phyloP scores from a whole-genome alignment of 1,284 basidiomycete species.

The Agroathelia rolfsii region DNA sequence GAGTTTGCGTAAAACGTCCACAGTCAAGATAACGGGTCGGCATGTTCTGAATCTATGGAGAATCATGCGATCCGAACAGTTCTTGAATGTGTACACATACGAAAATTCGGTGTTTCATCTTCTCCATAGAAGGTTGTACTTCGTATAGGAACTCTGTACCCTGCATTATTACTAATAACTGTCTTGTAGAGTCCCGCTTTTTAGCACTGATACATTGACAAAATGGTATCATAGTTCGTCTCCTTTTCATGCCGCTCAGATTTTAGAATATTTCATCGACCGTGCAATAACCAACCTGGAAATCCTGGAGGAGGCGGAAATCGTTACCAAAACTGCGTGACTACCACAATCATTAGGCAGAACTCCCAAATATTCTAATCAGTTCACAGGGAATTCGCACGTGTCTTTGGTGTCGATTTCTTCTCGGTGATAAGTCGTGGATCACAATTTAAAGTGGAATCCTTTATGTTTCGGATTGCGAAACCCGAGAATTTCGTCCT shows the following conservation, averaged over 20 bases:
- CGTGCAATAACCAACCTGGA: constrained; percentile 63
- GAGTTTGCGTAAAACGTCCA: constrained; percentile 69
- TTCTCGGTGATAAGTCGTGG: constrained; percentile 91
- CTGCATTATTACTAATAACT: no score
- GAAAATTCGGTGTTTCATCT: constrained; percentile 86
- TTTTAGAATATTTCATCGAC: constrained; percentile 56
- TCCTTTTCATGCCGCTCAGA: constrained; percentile 42
- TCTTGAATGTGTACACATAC: constrained; percentile 75
- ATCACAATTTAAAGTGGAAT: constrained; percentile 97
- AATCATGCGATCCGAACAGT: constrained; percentile 81
- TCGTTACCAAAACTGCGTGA: constrained; percentile 83
- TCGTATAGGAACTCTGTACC: no score
- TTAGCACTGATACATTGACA: constrained; percentile 58
- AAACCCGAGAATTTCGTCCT: constrained; percentile 92
- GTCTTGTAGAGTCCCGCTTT: constrained; percentile 62
- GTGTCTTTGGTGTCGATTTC: constrained; percentile 96
- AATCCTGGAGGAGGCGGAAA: constrained; percentile 71
- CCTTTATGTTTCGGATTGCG: constrained; percentile 96
- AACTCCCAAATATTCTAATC: constrained; percentile 3
- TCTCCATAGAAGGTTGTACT: constrained; percentile 53
- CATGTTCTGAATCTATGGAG: constrained; percentile 93
- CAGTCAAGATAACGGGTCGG: constrained; percentile 78
- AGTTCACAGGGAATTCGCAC: constrained; percentile 76
- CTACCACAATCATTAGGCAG: constrained; percentile 21
- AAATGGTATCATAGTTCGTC: constrained; percentile 60